Evolutionary conservation across 75 land plant genomes (phyloP), one percentile per base, ranked within the genome.

Genomic region (Ceratopteris richardii): DNA sequence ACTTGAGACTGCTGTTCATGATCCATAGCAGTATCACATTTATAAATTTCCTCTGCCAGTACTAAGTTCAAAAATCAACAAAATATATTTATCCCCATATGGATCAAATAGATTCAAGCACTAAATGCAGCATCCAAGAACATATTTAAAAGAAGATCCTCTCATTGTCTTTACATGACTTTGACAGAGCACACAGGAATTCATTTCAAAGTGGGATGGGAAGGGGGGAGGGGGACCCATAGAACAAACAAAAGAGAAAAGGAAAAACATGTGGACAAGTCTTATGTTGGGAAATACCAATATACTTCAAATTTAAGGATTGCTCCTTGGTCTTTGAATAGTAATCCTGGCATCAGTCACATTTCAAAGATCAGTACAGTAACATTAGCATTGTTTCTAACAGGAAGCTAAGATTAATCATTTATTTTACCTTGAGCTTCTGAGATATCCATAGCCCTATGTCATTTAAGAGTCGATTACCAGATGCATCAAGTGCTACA

Each of bases 381-480:
- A 42, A 29, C 14, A 14, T 25, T 26, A 31, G 46, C 16, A 27
- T 13, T 30, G 47, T 47, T 42, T 33, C 22, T n/a, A 26, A 25
- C 29, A 24, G 21, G 29, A 26, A 39, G 24, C 23, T 23, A 26
- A 29, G 17, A 18, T 1, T 31, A 12, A 5, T 12, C 9, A 29
- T 22, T 16, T 20, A 18, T 25, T 40, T 33, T 61, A 85, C 90
- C 76, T 83, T 86, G 20, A 86, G 71, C 40, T 70, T 83, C 13
- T 82, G 79, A 52, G 76, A 58, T 28, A 88, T 69, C 94, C 94
- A 88, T 9, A 52, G 74, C 23, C 94, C 94, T 72, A 77, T 69
- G 64, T 88, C 94, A 9, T 74, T 65, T 19, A 85, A 86, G 29
- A 85, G 52, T 31, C 61, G 68, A 66, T 88, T 88, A 57, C 94